A percentile compares a stretch with the other conserved stretches of the same genome.
phyloP scores from a whole-genome alignment of 345 rosid species.

The Barbarea vulgaris region DNA sequence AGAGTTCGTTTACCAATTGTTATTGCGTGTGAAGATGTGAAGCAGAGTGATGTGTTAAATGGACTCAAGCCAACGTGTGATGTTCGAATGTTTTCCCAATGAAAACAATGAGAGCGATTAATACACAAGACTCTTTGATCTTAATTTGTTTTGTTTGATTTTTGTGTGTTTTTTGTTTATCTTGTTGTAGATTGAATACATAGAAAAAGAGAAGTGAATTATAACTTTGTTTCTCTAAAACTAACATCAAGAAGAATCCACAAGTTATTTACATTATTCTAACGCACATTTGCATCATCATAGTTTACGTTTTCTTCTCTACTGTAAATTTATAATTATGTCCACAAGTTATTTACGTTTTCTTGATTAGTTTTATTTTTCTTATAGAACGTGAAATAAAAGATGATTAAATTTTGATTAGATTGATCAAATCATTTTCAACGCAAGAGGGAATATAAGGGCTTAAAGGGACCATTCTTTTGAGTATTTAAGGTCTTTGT shows the following conservation, averaged over 20 bases:
- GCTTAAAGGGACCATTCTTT: background rate
- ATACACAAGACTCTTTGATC: background rate
- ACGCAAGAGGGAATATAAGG: background rate
- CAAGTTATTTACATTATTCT: background rate
- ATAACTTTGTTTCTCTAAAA: conserved; percentile 16
- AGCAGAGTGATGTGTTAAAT: conserved; percentile 34
- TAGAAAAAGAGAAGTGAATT: conserved; percentile 26
- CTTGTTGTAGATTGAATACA: conserved; percentile 33
- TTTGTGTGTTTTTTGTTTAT: background rate
- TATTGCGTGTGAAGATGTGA: conserved; percentile 37
- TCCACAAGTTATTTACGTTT: no score
- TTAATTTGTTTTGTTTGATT: conserved; percentile 13
- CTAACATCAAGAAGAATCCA: conserved; percentile 30
- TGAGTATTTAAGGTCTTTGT: background rate
- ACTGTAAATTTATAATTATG: background rate
- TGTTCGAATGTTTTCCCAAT: conserved; percentile 36
- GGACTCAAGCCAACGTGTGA: conserved; percentile 35
- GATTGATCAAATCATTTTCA: conserved; percentile 12
- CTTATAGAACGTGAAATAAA: conserved; percentile 15
- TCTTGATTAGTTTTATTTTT: background rate
- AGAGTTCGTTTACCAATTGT: conserved; percentile 33
- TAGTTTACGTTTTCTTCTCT: background rate
- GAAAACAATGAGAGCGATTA: conserved; percentile 16
- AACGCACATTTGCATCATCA: background rate
- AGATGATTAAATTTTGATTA: conserved; percentile 3